These are phyloP conservation scores for Wickerhamiella sergipiensis DNA, from an alignment of 805 yeast species.

Conservation along the genomic window DNA sequence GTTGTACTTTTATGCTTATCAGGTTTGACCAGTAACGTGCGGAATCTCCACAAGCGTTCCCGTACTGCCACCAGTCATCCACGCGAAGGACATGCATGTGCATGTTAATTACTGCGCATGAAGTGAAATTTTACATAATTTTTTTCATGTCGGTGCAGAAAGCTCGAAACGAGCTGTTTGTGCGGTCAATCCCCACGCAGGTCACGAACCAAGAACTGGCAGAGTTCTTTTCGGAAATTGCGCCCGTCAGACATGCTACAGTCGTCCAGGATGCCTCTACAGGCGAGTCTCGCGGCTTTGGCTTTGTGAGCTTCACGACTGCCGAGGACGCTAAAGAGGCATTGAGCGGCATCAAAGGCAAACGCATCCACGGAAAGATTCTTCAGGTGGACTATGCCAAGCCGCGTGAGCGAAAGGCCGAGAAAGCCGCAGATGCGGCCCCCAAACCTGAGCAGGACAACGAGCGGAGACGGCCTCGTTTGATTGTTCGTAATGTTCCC, in stretches of 20 bases:
- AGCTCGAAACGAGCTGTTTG: slow-evolving; percentile 40
- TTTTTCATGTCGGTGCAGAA: slow-evolving; percentile 4
- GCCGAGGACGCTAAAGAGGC: slow-evolving; percentile 79
- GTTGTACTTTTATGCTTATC: too few relatives aligned
- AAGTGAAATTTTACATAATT: slow-evolving; percentile 7
- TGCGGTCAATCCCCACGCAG: slow-evolving; percentile 67
- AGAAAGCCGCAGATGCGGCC: slow-evolving; percentile 9
- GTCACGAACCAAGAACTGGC: slow-evolving; percentile 74
- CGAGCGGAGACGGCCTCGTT: slow-evolving; percentile 73
- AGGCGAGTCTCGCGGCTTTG: slow-evolving; percentile 75
- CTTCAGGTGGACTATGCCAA: slow-evolving; percentile 79
- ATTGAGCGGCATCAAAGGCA: slow-evolving; percentile 47
- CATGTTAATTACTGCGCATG: not conserved
- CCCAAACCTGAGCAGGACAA: slow-evolving; percentile 20
- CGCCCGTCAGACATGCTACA: slow-evolving; percentile 91
- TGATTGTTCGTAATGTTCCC: slow-evolving; percentile 84
- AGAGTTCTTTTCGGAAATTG: slow-evolving; percentile 78
- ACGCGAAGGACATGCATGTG: too few relatives aligned
- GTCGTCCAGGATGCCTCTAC: slow-evolving; percentile 68
- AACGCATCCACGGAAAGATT: slow-evolving; percentile 49
- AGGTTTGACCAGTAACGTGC: too few relatives aligned
- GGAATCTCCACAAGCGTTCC: too few relatives aligned
- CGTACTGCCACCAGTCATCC: too few relatives aligned
- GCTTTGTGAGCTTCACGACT: slow-evolving; percentile 78
- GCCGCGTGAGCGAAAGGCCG: slow-evolving; percentile 62